Percentiles rank a stretch among this genome's conserved stretches.
Evolutionary conservation across 106 monocot genomes (phyloP).

Genomic region (Allium fistulosum): DNA sequence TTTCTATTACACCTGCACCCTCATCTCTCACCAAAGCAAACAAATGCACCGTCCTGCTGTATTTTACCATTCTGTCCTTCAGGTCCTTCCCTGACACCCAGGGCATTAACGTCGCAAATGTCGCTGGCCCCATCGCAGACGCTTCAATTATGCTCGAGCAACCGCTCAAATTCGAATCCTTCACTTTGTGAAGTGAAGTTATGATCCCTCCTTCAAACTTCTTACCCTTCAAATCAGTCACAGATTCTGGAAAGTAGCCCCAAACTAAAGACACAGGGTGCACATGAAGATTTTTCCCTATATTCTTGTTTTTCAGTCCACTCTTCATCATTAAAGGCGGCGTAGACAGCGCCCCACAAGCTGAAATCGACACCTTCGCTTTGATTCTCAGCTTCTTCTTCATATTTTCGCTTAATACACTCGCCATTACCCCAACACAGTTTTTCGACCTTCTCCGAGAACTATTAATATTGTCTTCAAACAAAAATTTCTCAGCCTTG

Average conservation of each 20-base stretch:
- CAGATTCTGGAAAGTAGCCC: constrained; percentile 80
- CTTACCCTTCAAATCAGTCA: constrained; percentile 35
- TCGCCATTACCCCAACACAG: constrained; percentile 52
- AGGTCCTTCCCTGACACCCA: constrained; percentile 53
- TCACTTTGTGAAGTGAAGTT: constrained; percentile 49
- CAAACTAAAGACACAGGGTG: constrained; percentile 63
- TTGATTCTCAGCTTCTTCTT: constrained; percentile 29
- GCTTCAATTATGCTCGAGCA: constrained; percentile 40
- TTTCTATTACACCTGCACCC: constrained; percentile 28
- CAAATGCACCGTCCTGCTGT: constrained; percentile 40
- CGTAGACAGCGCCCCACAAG: constrained; percentile 68
- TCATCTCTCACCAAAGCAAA: constrained; percentile 43
- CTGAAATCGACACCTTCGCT: constrained; percentile 54
- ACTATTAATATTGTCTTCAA: constrained; percentile 16
- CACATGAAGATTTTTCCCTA: constrained; percentile 76
- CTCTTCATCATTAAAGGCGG: constrained; percentile 53
- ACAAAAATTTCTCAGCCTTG: constrained; percentile 65
- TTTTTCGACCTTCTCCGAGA: constrained; percentile 10
- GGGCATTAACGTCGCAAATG: constrained; percentile 25
- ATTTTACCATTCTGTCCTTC: constrained; percentile 57
- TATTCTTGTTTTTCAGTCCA: constrained; percentile 64
- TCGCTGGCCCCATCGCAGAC: constrained; percentile 27
- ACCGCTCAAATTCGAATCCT: neutral
- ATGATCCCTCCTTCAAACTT: constrained; percentile 56
- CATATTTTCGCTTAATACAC: constrained; percentile 10